phyloP scores from a whole-genome alignment of 768 basidiomycete species.

The Rhodocollybia butyracea region DNA sequence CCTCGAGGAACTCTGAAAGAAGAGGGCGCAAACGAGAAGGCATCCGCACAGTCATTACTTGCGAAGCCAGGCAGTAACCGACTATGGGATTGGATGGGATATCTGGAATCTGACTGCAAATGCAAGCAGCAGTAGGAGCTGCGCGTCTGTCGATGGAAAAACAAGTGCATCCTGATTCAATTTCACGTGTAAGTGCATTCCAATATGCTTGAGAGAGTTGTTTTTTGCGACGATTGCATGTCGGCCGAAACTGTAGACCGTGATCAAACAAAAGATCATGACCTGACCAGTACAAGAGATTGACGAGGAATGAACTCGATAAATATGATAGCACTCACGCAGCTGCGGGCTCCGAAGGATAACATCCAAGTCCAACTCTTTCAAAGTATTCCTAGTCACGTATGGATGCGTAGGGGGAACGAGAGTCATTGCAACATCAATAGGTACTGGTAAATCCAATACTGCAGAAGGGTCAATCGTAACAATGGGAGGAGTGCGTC shows the following conservation, averaged over 20 bases:
- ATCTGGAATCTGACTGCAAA: conserved; percentile 43
- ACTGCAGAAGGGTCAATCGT: conserved; percentile 17
- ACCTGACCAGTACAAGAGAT: conserved; percentile 48
- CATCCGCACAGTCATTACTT: conserved; percentile 56
- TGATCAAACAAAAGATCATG: conserved; percentile 91
- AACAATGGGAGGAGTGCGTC: conserved; percentile 26
- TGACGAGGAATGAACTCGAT: conserved; percentile 15
- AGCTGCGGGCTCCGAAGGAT: conserved; percentile 90
- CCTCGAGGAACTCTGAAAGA: conserved; percentile 74
- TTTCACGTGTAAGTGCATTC: conserved; percentile 74
- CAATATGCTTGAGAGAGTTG: conserved; percentile 81
- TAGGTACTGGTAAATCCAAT: conserved; percentile 27
- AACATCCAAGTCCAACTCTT: conserved; percentile 79
- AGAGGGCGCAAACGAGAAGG: conserved; percentile 71
- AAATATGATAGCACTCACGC: conserved; percentile 50
- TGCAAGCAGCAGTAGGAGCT: conserved; percentile 55
- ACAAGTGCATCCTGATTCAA: conserved; percentile 81
- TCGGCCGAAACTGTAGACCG: conserved; percentile 77
- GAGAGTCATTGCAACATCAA: conserved; percentile 47
- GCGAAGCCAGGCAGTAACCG: conserved; percentile 39
- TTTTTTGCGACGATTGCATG: conserved; percentile 68
- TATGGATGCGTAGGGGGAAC: conserved; percentile 71
- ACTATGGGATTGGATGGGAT: conserved; percentile 39
- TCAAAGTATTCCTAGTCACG: conserved; percentile 80
- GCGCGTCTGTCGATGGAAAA: conserved; percentile 66